Evolutionary conservation across 2,329 filamentous ascomycete species (phyloP).

Genomic region (Shiraia sp.): DNA sequence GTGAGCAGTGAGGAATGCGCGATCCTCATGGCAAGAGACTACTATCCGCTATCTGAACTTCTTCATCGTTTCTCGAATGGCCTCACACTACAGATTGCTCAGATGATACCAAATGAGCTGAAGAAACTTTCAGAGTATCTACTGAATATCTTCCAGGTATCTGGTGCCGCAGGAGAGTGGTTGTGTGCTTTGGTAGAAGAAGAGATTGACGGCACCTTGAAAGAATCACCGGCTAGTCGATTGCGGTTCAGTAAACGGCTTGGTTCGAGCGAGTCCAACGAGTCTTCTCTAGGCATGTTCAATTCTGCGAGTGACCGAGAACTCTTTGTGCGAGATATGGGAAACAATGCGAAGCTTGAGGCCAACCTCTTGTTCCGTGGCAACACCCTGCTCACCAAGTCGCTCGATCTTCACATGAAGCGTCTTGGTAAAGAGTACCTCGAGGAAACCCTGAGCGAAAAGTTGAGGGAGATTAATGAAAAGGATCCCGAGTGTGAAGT

Average conservation of each 20-base stretch:
- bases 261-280: conserved; percentile 70
- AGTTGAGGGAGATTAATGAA: conserved; percentile 86
- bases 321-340: conserved; percentile 74
- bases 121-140: conserved; percentile 82
- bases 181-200: conserved; percentile 91
- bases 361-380: conserved; percentile 94
- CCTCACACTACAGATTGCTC: conserved; percentile 81
- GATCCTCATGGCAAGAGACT: conserved; percentile 84
- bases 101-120: conserved; percentile 75
- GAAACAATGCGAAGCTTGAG: conserved; percentile 78
- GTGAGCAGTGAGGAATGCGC: conserved; percentile 86
- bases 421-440: conserved; percentile 90
- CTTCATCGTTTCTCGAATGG: conserved; percentile 83
- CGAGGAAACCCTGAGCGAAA: conserved; percentile 82
- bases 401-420: conserved; percentile 94
- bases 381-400: conserved; percentile 91
- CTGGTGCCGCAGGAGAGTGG: conserved; percentile 83
- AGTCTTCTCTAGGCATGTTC: conserved; percentile 47
- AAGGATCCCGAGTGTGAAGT: conserved; percentile 93
- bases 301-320: conserved; percentile 64
- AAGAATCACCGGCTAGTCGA: conserved; percentile 71
- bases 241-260: conserved; percentile 71
- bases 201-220: conserved; percentile 91
- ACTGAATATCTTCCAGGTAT: conserved; percentile 94
- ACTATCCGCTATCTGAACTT: conserved; percentile 78